Evolutionary conservation across 352 stramenopile species (phyloP), one percentile per base, ranked within the genome.

Genomic region (Pythium periplocum): DNA sequence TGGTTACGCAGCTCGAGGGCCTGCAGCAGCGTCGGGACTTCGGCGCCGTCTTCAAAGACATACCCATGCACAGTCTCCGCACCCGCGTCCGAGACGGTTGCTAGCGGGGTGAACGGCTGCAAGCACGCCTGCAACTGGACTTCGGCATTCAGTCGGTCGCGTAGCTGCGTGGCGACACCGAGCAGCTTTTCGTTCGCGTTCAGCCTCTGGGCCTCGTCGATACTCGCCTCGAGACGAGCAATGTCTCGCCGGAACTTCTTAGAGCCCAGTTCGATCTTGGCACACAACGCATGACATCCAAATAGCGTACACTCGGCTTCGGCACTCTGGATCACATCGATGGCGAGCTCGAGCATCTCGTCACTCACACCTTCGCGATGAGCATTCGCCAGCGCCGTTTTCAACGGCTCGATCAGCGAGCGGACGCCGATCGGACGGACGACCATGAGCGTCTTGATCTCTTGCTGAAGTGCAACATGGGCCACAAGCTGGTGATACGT

Each of bases 261-360:
- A 0, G 75, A 73, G 42, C 78, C 80, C 11, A 80, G 58, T 26
- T 73, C 65, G 48, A 93, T 85, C 48, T 76, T 82, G 42, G 62
- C 62, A 42, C 78, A 87, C 31, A 90, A 63, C 26, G 77, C 72
- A 42, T 89, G 68, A 40, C 72, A 87, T 5, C 83, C 80, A 45
- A 85, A 93, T n/a, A 93, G 69, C 50, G 74, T 90, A 42, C 79
- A 90, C 57, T 93, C 83, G 47, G 75, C 75, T 57, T 93, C 83
- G 11, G 76, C 80, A 42, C 76, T 83, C 44, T 80, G 78, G 42
- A 93, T 78, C 10, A 93, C 59, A 31, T 85, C 78, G 31, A 82
- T 48, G 2, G 68, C 77, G 0, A 89, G 61, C 48, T 73, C 55
- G 33, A 91, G 58, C 69, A 91, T 86, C 30, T 70, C 54, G 3